Conservation (phyloP, 257 asterid species). For the Lithospermum erythrorhizon region DNA sequence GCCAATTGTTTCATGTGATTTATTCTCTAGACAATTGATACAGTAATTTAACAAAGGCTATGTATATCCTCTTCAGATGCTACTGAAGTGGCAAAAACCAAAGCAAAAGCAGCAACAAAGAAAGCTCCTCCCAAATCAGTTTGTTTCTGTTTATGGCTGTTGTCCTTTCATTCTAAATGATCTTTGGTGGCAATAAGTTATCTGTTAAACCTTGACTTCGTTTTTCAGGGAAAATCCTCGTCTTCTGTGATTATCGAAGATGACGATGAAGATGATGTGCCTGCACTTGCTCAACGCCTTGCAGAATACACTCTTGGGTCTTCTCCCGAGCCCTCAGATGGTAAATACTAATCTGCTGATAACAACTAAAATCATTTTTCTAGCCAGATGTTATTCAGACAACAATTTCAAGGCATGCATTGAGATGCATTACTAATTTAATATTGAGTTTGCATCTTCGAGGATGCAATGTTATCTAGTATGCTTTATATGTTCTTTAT, state of each 20-base stretch:
- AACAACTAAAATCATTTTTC: background rate
- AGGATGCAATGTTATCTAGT: background rate
- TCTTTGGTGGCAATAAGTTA: background rate
- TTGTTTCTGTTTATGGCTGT: background rate
- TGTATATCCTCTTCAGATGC: conserved; percentile 21
- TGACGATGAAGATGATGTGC: conserved; percentile 53
- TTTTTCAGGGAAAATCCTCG: conserved; percentile 30
- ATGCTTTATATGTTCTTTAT: background rate
- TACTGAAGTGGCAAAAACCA: conserved; percentile 46
- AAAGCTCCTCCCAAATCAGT: conserved; percentile 78
- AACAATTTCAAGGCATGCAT: background rate
- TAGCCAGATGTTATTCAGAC: background rate
- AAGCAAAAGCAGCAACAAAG: conserved; percentile 46
- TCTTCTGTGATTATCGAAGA: conserved; percentile 18
- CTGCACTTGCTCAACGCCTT: conserved; percentile 60
- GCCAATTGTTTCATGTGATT: conserved; percentile 40
- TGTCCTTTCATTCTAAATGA: background rate
- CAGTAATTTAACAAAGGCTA: background rate
- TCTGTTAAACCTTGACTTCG: background rate
- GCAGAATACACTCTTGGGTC: conserved; percentile 83
- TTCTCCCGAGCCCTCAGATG: conserved; percentile 65
- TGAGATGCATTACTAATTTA: background rate
- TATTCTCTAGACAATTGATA: background rate
- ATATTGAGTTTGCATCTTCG: background rate
- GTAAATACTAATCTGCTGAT: conserved; percentile 19